phyloP scores from a whole-genome alignment of 2,329 filamentous ascomycete species.

The Fusarium sp. region DNA sequence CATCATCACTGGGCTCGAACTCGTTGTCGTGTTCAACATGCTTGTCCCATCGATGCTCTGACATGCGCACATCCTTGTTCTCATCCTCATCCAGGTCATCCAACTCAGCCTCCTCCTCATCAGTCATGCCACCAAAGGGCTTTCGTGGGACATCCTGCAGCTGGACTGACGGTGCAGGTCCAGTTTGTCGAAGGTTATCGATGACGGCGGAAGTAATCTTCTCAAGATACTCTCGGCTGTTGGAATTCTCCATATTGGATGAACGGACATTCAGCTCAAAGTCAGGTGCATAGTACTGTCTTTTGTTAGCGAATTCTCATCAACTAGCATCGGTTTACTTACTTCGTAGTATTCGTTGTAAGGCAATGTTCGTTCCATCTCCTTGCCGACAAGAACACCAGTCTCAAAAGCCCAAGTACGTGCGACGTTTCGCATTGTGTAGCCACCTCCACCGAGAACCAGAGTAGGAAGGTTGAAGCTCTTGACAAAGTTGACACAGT shows the following conservation, averaged over 20 bases:
- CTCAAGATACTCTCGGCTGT: constrained; percentile 84
- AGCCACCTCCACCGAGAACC: constrained; percentile 95
- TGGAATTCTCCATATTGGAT: constrained; percentile 91
- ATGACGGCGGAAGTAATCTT: constrained; percentile 85
- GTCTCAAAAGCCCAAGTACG: constrained; percentile 98
- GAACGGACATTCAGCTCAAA: constrained; percentile 91
- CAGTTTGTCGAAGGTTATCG: constrained; percentile 88
- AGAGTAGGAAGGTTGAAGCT: constrained; percentile 85
- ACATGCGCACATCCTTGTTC: constrained; percentile 85
- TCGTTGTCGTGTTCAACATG: constrained; percentile 82
- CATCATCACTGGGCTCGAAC: constrained; percentile 89
- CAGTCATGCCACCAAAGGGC: constrained; percentile 72
- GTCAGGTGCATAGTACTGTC: constrained; percentile 88
- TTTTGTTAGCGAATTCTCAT: constrained; percentile 40
- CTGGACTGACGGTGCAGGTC: constrained; percentile 89
- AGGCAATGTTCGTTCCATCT: constrained; percentile 85
- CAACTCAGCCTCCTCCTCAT: constrained; percentile 75
- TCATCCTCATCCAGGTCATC: constrained; percentile 84
- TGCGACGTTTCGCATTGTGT: constrained; percentile 97
- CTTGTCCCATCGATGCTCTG: constrained; percentile 85
- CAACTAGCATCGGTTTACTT: constrained; percentile 51
- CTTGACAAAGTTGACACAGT: constrained; percentile 93
- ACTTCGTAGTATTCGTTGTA: constrained; percentile 96
- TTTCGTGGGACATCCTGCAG: constrained; percentile 81
- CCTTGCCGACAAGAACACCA: constrained; percentile 84